These are phyloP conservation scores for Vaccinium darrowii DNA, from an alignment of 148 eudicot species.

Conservation along the genomic window DNA sequence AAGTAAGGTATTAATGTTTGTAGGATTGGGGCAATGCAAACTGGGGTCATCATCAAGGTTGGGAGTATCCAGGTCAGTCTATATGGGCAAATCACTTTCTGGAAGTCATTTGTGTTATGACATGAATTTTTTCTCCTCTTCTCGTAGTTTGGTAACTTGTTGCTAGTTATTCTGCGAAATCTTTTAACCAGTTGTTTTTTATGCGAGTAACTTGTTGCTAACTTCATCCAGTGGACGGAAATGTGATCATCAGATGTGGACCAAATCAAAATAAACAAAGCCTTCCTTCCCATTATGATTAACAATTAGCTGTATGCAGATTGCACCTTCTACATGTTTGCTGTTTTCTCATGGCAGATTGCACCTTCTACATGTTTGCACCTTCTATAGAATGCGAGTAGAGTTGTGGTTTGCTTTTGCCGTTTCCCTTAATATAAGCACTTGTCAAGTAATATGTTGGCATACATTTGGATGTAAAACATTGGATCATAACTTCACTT, in stretches of 20 bases:
- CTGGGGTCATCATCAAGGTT: constrained; percentile 60
- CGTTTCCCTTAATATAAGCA: background rate
- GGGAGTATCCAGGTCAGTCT: constrained; percentile 66
- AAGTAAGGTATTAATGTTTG: constrained; percentile 13
- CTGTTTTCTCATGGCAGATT: background rate
- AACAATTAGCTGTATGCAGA: background rate
- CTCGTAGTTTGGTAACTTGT: background rate
- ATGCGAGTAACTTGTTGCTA: constrained; percentile 3
- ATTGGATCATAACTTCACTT: background rate
- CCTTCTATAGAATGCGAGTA: background rate
- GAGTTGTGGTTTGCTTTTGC: background rate
- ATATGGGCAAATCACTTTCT: background rate
- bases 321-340: background rate
- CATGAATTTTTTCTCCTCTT: constrained; percentile 4
- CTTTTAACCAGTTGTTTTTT: background rate
- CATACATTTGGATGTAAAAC: background rate
- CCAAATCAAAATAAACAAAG: background rate
- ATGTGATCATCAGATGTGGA: background rate
- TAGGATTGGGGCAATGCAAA: constrained; percentile 75
- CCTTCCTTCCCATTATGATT: background rate
- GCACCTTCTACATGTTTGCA: too few species aligned
- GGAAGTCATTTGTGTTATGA: background rate
- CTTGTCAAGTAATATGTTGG: background rate
- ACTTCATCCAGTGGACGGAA: background rate
- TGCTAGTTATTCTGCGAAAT: background rate